Evolutionary conservation across 805 yeast genomes (phyloP), one percentile per base, ranked within the genome.

Genomic region (Wickerhamiella qilinensis): DNA sequence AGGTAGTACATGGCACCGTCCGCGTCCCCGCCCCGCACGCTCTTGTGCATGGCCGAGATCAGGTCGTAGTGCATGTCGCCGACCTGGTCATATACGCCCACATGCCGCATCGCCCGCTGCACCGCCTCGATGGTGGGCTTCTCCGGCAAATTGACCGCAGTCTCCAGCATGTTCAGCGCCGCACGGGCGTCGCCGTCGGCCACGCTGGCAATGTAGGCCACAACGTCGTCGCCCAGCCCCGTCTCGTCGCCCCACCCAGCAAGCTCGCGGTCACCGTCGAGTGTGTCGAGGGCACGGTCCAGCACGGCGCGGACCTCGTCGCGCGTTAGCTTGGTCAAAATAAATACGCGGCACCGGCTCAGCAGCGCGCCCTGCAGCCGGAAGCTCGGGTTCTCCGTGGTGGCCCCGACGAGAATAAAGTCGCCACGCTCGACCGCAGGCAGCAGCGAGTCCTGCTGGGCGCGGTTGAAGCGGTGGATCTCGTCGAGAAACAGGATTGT

Each of bases 31-130:
- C 99, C 99, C 41, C 99, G 66, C 0, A 91, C 71, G 0, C 94
- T 72, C 52, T 91, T 91, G 60, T 91, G 99, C 47, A 91, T 80
- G 1, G 98, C 98, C 12, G 94, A 81, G 5, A 91, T 91, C 1
- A 94, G 73, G 55, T 91, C 99, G 56, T 91, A 91, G 56, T 91
- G 98, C 3, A 75, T 73, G 49, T 91, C 98, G 1, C 96, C 96
- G 25, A 73, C 75, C 35, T 82, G 66, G 56, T 91, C 97, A 53
- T 88, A 86, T 47, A 76, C 60, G 37, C 68, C 69, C 1, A 76
- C 67, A 52, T 73, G 58, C 53, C 64, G 48, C 52, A 73, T 45
- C 36, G 70, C 47, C 24, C 30, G 52, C 46, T 52, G 39, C 41
- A 35, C 55, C 37, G 36, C 63, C 50, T 30, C 67, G 46, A 31